Conservation (phyloP, 2,329 filamentous ascomycete species). For the Colletotrichum sp. region DNA sequence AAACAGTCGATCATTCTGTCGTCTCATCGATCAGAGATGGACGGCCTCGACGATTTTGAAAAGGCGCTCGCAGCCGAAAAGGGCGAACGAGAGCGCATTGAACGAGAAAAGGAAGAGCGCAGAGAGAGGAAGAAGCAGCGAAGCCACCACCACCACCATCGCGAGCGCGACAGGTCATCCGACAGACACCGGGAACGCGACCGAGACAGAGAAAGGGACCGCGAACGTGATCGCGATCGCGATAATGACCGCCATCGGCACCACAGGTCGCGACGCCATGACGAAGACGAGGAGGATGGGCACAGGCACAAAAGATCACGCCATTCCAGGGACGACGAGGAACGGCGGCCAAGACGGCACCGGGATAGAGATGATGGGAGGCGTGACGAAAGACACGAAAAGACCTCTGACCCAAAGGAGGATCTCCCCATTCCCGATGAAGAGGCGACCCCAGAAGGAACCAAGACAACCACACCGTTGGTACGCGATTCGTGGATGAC, state of each 20-base stretch:
- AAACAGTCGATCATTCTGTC: background rate
- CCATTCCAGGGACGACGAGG: slow-evolving; percentile 56
- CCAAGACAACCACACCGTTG: slow-evolving; percentile 41
- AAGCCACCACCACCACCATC: slow-evolving; percentile 52
- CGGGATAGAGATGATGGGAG: slow-evolving; percentile 23
- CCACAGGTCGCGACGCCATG: slow-evolving; percentile 38
- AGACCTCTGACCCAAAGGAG: slow-evolving; percentile 52
- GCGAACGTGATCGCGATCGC: slow-evolving; percentile 33
- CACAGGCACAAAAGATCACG: slow-evolving; percentile 71
- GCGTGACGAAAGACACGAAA: slow-evolving; percentile 35
- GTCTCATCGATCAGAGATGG: slow-evolving; percentile 41
- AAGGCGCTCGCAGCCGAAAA: slow-evolving; percentile 74
- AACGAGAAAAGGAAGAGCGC: slow-evolving; percentile 50
- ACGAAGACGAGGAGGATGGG: slow-evolving; percentile 54
- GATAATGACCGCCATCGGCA: slow-evolving; percentile 32
- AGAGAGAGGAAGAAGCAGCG: slow-evolving; percentile 49
- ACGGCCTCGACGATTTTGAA: slow-evolving; percentile 76
- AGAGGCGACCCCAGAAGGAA: slow-evolving; percentile 29
- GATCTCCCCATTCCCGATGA: slow-evolving; percentile 59
- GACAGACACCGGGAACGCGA: slow-evolving; percentile 26
- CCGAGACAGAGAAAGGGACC: slow-evolving; percentile 22
- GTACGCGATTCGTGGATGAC: slow-evolving; percentile 93
- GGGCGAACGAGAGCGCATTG: slow-evolving; percentile 52
- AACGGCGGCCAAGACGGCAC: slow-evolving; percentile 33
- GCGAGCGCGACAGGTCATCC: slow-evolving; percentile 35